Base-by-base conservation (phyloP, 768 basidiomycete species). In the Boletus coccyginus region DNA sequence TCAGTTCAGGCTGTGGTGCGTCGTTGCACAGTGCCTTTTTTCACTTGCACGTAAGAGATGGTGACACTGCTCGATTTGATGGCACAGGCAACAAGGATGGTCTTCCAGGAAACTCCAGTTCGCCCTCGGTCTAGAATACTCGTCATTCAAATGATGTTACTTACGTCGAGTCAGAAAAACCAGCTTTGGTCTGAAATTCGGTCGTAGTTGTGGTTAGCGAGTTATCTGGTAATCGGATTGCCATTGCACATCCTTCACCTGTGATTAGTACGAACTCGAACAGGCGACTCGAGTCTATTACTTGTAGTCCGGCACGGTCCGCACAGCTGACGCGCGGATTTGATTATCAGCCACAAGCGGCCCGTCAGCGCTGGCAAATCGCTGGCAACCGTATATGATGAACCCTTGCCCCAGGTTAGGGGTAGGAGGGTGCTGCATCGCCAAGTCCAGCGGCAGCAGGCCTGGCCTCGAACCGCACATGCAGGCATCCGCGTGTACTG, bases 401-500 rank as follows among this genome's bases (percentile, higher is more conserved):
- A 45, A 21, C 46, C 38, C 39, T 46, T 50, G 50, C 27, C 51
- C 19, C 38, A n/a, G 16, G 52, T 51, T 54, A 66, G 64, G 67
- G n/a, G 66, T 21, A 39, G 31, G 46, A 41, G 36, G 46, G 45
- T 41, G 35, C 38, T 35, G 42, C 21, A 21, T 29, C 46, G 50
- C 54, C 55, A 36, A 43, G 53, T 40, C 32, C 45, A 45, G 46
- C 43, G 36, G 46, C 27, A 27, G 52, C 42, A 21, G 21, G 27
- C n/a, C n/a, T n/a, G 6, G 46, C 47, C 52, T 32, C 33, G 40
- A 53, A 36, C 42, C 39, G n/a, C 13, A 46, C 56, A 52, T 40
- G 66, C 66, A 63, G 55, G 66, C 13, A 53, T 24, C 50, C 65
- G 52, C 66, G 52, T 69, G 66, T 53, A 51, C 43, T 49, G 53